Evolutionary conservation across 169 alveolate species (phyloP).

Genomic region (Perkinsus olseni): DNA sequence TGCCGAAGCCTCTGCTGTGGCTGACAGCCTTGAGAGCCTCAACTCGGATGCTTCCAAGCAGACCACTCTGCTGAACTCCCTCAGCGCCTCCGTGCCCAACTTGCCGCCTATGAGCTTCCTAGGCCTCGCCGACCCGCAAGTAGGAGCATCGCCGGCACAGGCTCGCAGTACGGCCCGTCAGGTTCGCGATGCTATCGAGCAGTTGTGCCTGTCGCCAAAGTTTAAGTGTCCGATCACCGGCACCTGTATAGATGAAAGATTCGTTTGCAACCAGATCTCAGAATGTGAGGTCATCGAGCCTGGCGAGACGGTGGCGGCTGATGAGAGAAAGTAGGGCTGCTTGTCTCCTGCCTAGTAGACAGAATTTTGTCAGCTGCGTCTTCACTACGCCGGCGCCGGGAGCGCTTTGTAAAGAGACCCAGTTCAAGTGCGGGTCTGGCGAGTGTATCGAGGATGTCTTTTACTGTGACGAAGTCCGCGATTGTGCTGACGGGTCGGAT

Average conservation of each 20-base stretch:
- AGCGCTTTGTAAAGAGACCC: not conserved
- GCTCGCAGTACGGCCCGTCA: not conserved
- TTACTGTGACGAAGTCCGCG: not conserved
- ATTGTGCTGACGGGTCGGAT: not conserved
- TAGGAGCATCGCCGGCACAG: not conserved
- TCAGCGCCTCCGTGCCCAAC: not conserved
- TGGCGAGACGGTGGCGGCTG: not conserved
- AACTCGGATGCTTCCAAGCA: not conserved
- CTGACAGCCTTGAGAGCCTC: not conserved
- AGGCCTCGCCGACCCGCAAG: not conserved
- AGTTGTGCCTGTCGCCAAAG: not conserved
- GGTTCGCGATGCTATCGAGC: not conserved
- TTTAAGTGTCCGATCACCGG: not conserved
- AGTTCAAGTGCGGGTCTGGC: not conserved
- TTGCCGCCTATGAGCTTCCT: not conserved
- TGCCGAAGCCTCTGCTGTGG: not conserved
- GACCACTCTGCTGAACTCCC: not conserved
- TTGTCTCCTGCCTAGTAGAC: too few species aligned
- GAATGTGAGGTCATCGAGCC: not conserved
- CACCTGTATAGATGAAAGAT: not conserved
- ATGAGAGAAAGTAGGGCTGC: not conserved
- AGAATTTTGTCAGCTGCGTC: not conserved
- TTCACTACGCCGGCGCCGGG: not conserved
- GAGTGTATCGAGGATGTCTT: not conserved
- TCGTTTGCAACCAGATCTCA: not conserved